A percentile compares a stretch with the other conserved stretches of the same genome.
phyloP scores from a whole-genome alignment of 192 early-diverging fungal genomes.

The Backusella tuberculispora region DNA sequence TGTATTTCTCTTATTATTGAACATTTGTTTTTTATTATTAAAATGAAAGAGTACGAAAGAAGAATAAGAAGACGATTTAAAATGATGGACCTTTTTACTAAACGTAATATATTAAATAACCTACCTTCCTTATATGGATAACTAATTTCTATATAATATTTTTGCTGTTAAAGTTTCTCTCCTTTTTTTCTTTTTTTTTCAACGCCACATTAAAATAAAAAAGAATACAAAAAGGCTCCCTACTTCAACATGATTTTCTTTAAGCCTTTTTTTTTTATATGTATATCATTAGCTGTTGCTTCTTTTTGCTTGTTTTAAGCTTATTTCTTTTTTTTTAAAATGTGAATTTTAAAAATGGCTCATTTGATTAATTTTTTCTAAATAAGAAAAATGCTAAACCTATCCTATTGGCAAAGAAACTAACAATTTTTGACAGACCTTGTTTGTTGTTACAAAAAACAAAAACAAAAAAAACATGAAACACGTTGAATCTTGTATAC shows the following conservation, averaged over 20 bases:
- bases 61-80: not conserved
- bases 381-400: not conserved
- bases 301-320: not conserved
- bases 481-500: no score
- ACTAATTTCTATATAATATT: not conserved
- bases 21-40: not conserved
- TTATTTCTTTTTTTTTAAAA: not conserved
- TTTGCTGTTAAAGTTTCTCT: not conserved
- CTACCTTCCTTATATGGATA: not conserved
- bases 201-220: not conserved
- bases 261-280: no score
- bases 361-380: not conserved
- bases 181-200: not conserved
- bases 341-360: not conserved
- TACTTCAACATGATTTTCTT: not conserved
- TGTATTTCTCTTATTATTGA: not conserved
- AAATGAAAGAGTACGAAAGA: not conserved
- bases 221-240: not conserved
- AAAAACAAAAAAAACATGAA: no score
- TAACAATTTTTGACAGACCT: no score
- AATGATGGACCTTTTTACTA: not conserved
- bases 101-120: not conserved
- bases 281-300: not conserved
- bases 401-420: not conserved
- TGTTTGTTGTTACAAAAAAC: not conserved